Conservation (phyloP, 2,329 filamentous ascomycete species). For the Ascochyta clinopodiicola region DNA sequence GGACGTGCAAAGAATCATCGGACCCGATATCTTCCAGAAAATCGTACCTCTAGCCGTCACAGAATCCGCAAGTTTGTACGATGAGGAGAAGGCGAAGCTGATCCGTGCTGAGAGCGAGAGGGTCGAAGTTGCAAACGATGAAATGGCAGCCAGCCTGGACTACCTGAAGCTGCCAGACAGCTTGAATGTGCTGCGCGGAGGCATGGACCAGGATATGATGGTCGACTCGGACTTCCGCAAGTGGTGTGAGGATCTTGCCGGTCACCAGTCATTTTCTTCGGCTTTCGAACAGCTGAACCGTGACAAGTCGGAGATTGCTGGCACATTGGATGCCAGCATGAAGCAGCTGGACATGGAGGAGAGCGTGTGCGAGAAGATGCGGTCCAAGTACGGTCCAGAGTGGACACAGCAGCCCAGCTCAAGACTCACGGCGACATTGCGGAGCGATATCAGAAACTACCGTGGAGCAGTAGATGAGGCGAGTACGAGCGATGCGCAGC, state of each 20-base stretch:
- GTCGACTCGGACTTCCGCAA: slow-evolving; percentile 90
- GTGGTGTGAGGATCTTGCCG: slow-evolving; percentile 93
- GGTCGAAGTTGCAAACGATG: slow-evolving; percentile 89
- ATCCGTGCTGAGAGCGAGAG: slow-evolving; percentile 92
- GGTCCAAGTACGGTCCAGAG: slow-evolving; percentile 91
- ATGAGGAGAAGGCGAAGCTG: slow-evolving; percentile 97
- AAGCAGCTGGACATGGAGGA: slow-evolving; percentile 97
- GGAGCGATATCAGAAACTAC: slow-evolving; percentile 87
- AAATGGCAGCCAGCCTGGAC: slow-evolving; percentile 94
- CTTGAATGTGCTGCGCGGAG: slow-evolving; percentile 89
- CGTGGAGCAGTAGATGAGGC: slow-evolving; percentile 90
- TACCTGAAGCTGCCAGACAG: slow-evolving; percentile 90
- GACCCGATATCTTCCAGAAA: slow-evolving; percentile 94
- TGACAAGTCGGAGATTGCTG: slow-evolving; percentile 77
- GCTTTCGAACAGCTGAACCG: slow-evolving; percentile 81
- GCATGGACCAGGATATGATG: slow-evolving; percentile 84
- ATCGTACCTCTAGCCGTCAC: slow-evolving; percentile 96
- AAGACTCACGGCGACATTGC: slow-evolving; percentile 83
- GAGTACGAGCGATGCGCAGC: slow-evolving; percentile 80
- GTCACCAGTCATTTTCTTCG: slow-evolving; percentile 77
- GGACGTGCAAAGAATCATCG: slow-evolving; percentile 95
- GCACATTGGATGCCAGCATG: slow-evolving; percentile 76
- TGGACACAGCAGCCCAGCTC: slow-evolving; percentile 98
- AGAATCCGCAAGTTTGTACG: slow-evolving; percentile 94
- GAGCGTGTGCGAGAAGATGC: slow-evolving; percentile 98